Conservation (phyloP, 2,329 filamentous ascomycete species). For the Aspergillus flavus region DNA sequence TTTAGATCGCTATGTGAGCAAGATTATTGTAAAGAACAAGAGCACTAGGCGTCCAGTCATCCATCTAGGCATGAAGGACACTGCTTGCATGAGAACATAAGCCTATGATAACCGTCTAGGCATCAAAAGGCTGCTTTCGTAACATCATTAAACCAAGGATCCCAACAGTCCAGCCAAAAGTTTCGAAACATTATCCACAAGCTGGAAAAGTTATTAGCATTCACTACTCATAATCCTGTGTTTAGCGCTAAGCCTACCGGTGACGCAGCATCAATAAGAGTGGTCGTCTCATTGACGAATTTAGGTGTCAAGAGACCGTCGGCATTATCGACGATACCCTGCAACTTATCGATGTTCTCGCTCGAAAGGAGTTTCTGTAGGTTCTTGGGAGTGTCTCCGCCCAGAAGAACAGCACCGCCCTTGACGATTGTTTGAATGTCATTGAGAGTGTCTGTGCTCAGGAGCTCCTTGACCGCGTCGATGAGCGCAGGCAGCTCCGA, state of each 20-base stretch:
- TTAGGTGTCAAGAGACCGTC: conserved; percentile 28
- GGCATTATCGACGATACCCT: conserved; percentile 30
- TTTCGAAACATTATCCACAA: conserved; percentile 34
- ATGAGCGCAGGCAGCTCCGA: conserved; percentile 30
- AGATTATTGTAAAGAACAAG: neutral
- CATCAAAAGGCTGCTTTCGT: neutral
- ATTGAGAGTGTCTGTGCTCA: conserved; percentile 27
- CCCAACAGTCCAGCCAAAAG: conserved; percentile 29
- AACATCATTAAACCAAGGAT: conserved; percentile 15
- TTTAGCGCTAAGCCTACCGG: conserved; percentile 26
- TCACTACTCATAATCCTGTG: too few relatives aligned
- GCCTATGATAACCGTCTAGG: neutral
- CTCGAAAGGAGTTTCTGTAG: conserved; percentile 29
- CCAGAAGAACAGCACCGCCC: conserved; percentile 32
- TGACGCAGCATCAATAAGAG: conserved; percentile 36
- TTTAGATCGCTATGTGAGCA: neutral
- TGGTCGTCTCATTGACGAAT: conserved; percentile 35
- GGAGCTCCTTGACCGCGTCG: conserved; percentile 29
- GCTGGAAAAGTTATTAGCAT: conserved; percentile 15
- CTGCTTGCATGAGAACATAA: neutral
- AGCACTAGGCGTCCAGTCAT: neutral
- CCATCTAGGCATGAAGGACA: neutral
- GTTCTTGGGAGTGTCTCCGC: conserved; percentile 32
- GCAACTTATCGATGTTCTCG: conserved; percentile 27
- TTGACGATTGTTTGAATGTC: conserved; percentile 30